Conservation (phyloP, 805 yeast species). For the Ogataea populi-albae region DNA sequence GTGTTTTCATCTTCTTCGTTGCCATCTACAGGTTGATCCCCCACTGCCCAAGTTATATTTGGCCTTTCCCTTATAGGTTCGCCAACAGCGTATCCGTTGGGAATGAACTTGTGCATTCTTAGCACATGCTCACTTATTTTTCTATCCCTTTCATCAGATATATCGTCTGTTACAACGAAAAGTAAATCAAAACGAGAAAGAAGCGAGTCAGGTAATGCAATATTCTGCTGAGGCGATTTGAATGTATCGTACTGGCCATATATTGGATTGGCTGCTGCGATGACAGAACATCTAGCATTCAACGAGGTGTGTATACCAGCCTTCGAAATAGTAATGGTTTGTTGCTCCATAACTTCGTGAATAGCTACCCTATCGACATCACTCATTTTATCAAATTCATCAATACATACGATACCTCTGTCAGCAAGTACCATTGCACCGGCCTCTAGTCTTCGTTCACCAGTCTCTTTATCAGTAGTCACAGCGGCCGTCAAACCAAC, state of each 20-base stretch:
- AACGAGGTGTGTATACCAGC: conserved; percentile 97
- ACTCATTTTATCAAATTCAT: conserved; percentile 97
- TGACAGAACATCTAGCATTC: conserved; percentile 93
- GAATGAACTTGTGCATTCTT: conserved; percentile 86
- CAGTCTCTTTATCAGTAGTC: conserved; percentile 93
- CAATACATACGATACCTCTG: conserved; percentile 95
- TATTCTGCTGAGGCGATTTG: conserved; percentile 93
- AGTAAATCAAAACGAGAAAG: conserved; percentile 94
- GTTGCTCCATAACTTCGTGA: conserved; percentile 99
- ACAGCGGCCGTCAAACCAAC: conserved; percentile 99
- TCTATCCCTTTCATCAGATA: conserved; percentile 79
- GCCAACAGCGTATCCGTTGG: conserved; percentile 88
- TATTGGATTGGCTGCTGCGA: conserved; percentile 98
- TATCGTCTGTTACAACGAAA: conserved; percentile 95
- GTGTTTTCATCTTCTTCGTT: conserved; percentile 48
- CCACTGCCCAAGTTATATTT: conserved; percentile 74
- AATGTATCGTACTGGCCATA: conserved; percentile 95
- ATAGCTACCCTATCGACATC: conserved; percentile 96
- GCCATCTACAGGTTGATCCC: conserved; percentile 52
- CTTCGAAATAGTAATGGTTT: conserved; percentile 95
- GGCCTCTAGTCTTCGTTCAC: conserved; percentile 93
- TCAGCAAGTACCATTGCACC: conserved; percentile 99
- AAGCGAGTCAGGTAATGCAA: conserved; percentile 94
- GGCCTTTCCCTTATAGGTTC: conserved; percentile 84
- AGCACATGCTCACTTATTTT: conserved; percentile 90